Conservation (phyloP, 345 rosid species). For the Sonneratia caseolaris region DNA sequence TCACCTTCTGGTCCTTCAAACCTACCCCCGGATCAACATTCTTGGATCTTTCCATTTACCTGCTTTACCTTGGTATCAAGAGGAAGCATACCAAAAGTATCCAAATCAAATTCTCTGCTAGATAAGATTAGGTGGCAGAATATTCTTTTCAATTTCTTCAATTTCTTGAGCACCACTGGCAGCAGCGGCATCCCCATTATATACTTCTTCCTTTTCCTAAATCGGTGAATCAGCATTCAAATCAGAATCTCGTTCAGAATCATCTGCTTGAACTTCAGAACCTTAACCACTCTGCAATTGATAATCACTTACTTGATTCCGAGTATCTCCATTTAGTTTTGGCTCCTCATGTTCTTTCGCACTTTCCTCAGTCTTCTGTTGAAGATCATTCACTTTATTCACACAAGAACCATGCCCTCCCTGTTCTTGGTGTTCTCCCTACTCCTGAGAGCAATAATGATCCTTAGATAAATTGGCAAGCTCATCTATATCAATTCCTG, state of each 20-base stretch:
- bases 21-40: constrained; percentile 6
- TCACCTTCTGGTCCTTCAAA: constrained; percentile 16
- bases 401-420: neutral
- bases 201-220: constrained; percentile 18
- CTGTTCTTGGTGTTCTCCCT: neutral
- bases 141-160: neutral
- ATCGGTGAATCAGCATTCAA: neutral
- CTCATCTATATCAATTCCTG: constrained; percentile 9
- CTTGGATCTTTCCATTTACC: constrained; percentile 9
- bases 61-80: constrained; percentile 8
- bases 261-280: neutral
- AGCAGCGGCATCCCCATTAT: neutral
- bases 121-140: neutral
- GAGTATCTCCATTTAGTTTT: constrained; percentile 1
- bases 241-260: constrained; percentile 2
- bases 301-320: constrained; percentile 6
- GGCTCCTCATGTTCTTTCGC: neutral
- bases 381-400: neutral
- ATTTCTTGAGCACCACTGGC: neutral
- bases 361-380: neutral
- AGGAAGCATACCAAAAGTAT: too few relatives aligned
- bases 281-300: constrained; percentile 9
- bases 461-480: neutral
- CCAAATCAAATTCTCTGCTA: neutral
- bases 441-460: neutral